Evolutionary conservation across 352 stramenopile species (phyloP), one percentile per base, ranked within the genome.

Genomic region (Globisporangium takayamanum): DNA sequence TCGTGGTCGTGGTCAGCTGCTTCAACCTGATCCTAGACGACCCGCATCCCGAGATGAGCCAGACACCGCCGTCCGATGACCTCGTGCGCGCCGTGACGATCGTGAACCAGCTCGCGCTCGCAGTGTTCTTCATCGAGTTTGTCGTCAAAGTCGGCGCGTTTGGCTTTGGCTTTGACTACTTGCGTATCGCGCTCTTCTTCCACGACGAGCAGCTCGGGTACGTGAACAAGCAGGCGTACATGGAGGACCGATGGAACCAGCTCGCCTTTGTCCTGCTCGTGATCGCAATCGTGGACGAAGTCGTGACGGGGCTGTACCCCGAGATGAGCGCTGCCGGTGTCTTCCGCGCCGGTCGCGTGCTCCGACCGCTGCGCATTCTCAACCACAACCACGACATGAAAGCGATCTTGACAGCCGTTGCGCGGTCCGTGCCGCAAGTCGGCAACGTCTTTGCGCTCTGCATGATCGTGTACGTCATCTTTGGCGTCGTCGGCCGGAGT

Each of bases 341-440:
- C n/a, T 87, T 92, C 30, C 78, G 78, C 41, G 82, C 80, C 1
- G 78, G 74, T 12, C 80, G 82, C 18, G 82, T 92, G 18, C 57
- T 92, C 7, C 67, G 78, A 0, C 82, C 82, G 1, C 55, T 92
- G 25, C 75, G 82, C 2, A 88, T 92, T 56, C 49, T 92, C 5
- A 90, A 87, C 54, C 80, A 87, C 53, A 84, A 92, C 59, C 63
- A 72, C 30, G 82, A 92, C 53, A 92, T 90, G 82, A 89, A 92
- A 45, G 59, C 66, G 8, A 89, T 92, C 22, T 53, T 92, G 18
- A 76, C 73, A 15, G 80, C 82, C 15, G 74, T 92, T n/a, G 78
- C 72, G 28, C 76, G 75, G 53, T 88, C 80, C 12, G 69, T 89
- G 3, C 82, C 82, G 2, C 78, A 88, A 39, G 82, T 89, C 6